Evolutionary conservation across 352 stramenopile genomes (phyloP).

Genomic region (Globisporangium barbulae): DNA sequence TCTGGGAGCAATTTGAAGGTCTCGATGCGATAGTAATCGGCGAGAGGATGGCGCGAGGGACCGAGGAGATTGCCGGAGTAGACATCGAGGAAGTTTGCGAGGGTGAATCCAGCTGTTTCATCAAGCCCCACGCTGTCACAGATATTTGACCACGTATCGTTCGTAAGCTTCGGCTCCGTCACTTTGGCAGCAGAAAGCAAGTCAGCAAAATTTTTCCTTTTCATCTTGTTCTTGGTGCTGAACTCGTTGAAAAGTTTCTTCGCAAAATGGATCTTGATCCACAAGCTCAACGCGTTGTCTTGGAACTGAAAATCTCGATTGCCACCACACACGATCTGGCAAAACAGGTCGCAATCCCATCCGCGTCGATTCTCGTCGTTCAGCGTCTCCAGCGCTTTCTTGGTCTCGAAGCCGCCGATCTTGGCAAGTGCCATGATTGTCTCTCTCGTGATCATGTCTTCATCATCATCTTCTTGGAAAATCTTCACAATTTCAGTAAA

Average conservation of each 20-base stretch:
- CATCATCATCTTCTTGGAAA: constrained; percentile 38
- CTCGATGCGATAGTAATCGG: constrained; percentile 55
- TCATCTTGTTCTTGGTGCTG: constrained; percentile 34
- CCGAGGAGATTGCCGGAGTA: constrained; percentile 37
- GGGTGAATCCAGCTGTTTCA: constrained; percentile 28
- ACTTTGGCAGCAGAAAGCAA: constrained; percentile 35
- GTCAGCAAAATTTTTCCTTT: constrained; percentile 38
- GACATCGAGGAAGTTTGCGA: constrained; percentile 38
- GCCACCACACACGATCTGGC: constrained; percentile 34
- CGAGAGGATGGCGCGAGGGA: constrained; percentile 37
- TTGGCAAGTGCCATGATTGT: constrained; percentile 34
- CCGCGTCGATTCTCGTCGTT: constrained; percentile 15
- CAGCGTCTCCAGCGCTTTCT: constrained; percentile 26
- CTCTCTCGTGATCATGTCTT: constrained; percentile 27
- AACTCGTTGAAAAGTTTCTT: constrained; percentile 48
- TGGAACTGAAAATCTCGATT: constrained; percentile 30
- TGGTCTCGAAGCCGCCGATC: constrained; percentile 30
- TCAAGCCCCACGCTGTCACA: constrained; percentile 36
- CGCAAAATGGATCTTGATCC: constrained; percentile 50
- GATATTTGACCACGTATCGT: constrained; percentile 35
- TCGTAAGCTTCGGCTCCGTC: constrained; percentile 37
- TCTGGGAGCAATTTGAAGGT: constrained; percentile 54
- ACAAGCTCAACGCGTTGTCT: constrained; percentile 36
- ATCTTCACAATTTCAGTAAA: constrained; percentile 38
- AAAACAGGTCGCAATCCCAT: constrained; percentile 39